Evolutionary conservation across 306 rosid species (phyloP), one percentile per base, ranked within the genome.

Genomic region (Rubus idaeus): DNA sequence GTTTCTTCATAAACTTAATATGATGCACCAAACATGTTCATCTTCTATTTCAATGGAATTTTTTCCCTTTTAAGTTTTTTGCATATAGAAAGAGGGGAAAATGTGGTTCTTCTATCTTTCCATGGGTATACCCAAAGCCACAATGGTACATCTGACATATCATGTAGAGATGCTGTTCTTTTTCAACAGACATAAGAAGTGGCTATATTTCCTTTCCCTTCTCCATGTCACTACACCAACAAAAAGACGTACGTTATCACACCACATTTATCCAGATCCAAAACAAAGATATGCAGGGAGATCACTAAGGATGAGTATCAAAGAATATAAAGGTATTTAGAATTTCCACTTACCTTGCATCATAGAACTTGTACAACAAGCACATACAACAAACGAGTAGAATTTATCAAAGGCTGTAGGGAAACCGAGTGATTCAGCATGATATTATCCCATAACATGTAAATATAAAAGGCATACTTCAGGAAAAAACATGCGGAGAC

Each of bases 61-160:
- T 23, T 53, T 62, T 40, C 12, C 68, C 39, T 57, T 21, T 53
- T 52, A 66, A 10, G 8, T 5, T 2, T 9, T 26, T 40, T 65
- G 55, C 21, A 16, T 40, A 42, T 12, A 56, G 26, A 67, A 26
- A 65, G 14, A 65, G 8, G 20, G 30, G 70, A 23, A 8, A 74
- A 52, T 18, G 56, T 44, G 18, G 23, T 26, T 58, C 14, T 21
- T 42, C 73, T 41, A 67, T 68, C 67, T 57, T 77, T 41, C 64
- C 42, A 12, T 65, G 50, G 3, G 20, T 62, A 20, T 18, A 12
- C 55, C 5, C 55, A 50, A 3, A 16, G 56, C 56, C 56, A 51
- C 8, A 51, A 26, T 26, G 64, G 68, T 35, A 63, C 20, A 13
- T 14, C 18, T 63, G 20, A 63, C 21, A 37, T 62, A 30, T 26